Percentiles rank a stretch among this genome's conserved stretches.
These are phyloP conservation scores for Ogataea pini DNA, from an alignment of 805 yeast genomes.

Conservation along the genomic window DNA sequence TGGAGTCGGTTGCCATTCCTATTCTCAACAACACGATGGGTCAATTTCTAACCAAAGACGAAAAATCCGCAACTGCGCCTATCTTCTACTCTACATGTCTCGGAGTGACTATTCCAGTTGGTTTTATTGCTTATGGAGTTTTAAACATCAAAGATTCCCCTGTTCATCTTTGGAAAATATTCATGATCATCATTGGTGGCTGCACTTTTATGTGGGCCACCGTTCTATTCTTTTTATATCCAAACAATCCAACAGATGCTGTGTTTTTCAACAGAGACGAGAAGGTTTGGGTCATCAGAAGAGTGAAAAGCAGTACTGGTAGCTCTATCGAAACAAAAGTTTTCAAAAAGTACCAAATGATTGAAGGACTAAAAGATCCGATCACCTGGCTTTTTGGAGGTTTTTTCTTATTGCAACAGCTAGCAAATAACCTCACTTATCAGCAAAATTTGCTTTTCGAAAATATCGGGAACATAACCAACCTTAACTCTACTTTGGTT, in stretches of 20 bases:
- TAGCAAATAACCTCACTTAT: slow-evolving; percentile 23
- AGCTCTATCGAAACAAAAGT: slow-evolving; percentile 28
- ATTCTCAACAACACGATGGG: slow-evolving; percentile 28
- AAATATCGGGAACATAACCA: slow-evolving; percentile 39
- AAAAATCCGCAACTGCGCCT: slow-evolving; percentile 46
- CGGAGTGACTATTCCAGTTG: slow-evolving; percentile 44
- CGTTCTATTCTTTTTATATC: slow-evolving; percentile 44
- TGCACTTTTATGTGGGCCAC: slow-evolving; percentile 43
- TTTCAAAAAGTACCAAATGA: slow-evolving; percentile 31
- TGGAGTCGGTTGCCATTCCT: slow-evolving; percentile 32
- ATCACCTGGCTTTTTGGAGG: slow-evolving; percentile 47
- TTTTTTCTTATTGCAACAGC: slow-evolving; percentile 18
- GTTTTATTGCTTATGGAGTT: slow-evolving; percentile 29
- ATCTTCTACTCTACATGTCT: slow-evolving; percentile 48
- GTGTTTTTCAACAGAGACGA: slow-evolving; percentile 41
- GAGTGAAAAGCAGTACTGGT: slow-evolving; percentile 26
- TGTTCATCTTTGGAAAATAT: slow-evolving; percentile 45
- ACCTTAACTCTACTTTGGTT: slow-evolving; percentile 49
- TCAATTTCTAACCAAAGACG: slow-evolving; percentile 47
- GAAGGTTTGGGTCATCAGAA: slow-evolving; percentile 35
- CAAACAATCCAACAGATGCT: slow-evolving; percentile 55
- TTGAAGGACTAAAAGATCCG: slow-evolving; percentile 30
- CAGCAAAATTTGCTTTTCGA: slow-evolving; percentile 47
- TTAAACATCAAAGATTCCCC: slow-evolving; percentile 21
- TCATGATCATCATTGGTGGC: slow-evolving; percentile 54